Percentiles rank a stretch among this genome's conserved stretches.
Conservation (phyloP, 495 filamentous ascomycete species). For the Hypoxylon rickii region DNA sequence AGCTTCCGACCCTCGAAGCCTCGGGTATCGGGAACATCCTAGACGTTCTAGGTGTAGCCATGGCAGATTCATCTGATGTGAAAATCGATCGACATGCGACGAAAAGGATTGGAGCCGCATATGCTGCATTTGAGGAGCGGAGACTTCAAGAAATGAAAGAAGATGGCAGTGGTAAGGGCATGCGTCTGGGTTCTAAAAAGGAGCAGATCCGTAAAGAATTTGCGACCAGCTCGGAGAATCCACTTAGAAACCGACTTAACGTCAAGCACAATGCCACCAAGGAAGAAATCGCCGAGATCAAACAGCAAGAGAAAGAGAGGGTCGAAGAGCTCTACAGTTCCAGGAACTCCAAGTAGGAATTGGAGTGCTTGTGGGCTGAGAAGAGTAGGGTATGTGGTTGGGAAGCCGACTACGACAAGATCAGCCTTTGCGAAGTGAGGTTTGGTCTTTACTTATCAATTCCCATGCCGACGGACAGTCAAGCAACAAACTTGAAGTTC, state of each 20-base stretch:
- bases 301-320: constrained; percentile 70
- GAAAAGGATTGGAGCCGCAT: constrained; percentile 83
- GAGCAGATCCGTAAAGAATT: constrained; percentile 87
- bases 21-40: constrained; percentile 90
- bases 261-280: constrained; percentile 74
- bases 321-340: constrained; percentile 56
- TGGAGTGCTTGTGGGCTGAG: constrained; percentile 3
- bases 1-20: constrained; percentile 65
- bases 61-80: constrained; percentile 46
- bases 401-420: too few relatives aligned
- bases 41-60: constrained; percentile 74
- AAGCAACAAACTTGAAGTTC: too few relatives aligned
- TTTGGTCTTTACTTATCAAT: too few relatives aligned
- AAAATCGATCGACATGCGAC: constrained; percentile 89
- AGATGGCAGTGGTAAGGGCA: constrained; percentile 69
- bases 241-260: constrained; percentile 76
- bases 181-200: constrained; percentile 78
- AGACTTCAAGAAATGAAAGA: constrained; percentile 81
- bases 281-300: constrained; percentile 74
- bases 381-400: not conserved
- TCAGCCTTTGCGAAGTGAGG: too few relatives aligned
- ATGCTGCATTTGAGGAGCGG: constrained; percentile 82
- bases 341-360: constrained; percentile 12
- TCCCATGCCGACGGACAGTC: too few relatives aligned
- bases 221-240: constrained; percentile 88